These are phyloP conservation scores for Cytidiella melzeri DNA, from an alignment of 768 basidiomycete species.

Conservation along the genomic window DNA sequence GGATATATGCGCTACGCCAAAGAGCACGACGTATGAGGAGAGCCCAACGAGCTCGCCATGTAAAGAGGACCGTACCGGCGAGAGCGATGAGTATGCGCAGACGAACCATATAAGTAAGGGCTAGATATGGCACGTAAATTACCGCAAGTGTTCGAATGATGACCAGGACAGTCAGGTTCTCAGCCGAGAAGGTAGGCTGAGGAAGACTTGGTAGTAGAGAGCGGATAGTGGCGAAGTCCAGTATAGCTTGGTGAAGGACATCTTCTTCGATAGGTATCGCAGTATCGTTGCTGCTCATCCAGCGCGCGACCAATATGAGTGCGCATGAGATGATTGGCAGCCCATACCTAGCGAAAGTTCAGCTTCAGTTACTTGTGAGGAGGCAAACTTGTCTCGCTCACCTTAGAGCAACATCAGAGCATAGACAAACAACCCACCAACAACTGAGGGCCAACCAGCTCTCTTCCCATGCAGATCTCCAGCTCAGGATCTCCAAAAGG, in stretches of 20 bases:
- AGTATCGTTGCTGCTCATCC: constrained; percentile 11
- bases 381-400: constrained; percentile 22
- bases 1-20: constrained; percentile 60
- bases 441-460: constrained; percentile 58
- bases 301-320: constrained; percentile 28
- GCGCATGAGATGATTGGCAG: constrained; percentile 46
- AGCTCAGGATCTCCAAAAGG: constrained; percentile 45
- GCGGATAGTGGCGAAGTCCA: constrained; percentile 63
- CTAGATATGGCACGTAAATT: constrained; percentile 59
- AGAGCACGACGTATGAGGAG: constrained; percentile 46
- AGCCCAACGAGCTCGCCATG: constrained; percentile 66
- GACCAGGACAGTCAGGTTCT: constrained; percentile 24
- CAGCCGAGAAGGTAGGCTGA: constrained; percentile 24
- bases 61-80: constrained; percentile 50
- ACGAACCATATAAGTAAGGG: constrained; percentile 57
- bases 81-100: constrained; percentile 56
- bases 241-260: constrained; percentile 45
- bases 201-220: constrained; percentile 44
- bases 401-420: constrained; percentile 40
- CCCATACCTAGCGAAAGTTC: constrained; percentile 35
- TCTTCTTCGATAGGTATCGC: constrained; percentile 45
- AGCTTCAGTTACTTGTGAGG: not conserved
- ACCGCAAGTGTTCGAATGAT: constrained; percentile 53
- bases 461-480: constrained; percentile 53
- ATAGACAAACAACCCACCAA: constrained; percentile 78